phyloP scores from a whole-genome alignment of 2,329 filamentous ascomycete species.

The Pseudopithomyces maydicus region DNA sequence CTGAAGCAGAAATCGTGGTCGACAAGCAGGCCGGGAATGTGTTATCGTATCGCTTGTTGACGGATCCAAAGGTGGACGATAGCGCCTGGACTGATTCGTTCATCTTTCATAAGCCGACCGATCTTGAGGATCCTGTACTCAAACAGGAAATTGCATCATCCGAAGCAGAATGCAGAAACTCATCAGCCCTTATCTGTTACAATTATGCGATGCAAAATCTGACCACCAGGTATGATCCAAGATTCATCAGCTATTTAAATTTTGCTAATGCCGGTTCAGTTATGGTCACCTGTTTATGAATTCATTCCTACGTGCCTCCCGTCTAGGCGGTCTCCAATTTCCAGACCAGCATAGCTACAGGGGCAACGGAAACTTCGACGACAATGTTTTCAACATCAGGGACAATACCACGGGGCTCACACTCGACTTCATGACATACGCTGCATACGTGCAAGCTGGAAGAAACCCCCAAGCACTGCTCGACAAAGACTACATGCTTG shows the following conservation, averaged over 20 bases:
- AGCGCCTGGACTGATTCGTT: constrained; percentile 15
- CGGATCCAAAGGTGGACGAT: constrained; percentile 1
- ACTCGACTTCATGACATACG: constrained; percentile 35
- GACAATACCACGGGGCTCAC: constrained; percentile 27
- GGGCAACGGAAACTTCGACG: neutral
- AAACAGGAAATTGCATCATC: neutral
- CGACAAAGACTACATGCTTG: constrained; percentile 13
- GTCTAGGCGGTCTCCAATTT: neutral
- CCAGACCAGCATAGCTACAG: neutral
- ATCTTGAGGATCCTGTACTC: neutral
- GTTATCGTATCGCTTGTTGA: constrained; percentile 9
- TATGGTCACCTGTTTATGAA: constrained; percentile 19
- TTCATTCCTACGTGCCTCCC: constrained; percentile 13
- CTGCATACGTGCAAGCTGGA: constrained; percentile 26
- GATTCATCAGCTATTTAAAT: neutral
- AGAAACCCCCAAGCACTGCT: constrained; percentile 25
- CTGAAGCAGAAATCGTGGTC: constrained; percentile 13
- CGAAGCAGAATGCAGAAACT: neutral
- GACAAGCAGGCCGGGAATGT: constrained; percentile 10
- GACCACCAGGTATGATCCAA: constrained; percentile 11
- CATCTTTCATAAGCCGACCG: constrained; percentile 8
- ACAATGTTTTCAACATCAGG: constrained; percentile 31
- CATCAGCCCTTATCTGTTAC: neutral
- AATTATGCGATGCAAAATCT: constrained; percentile 5
- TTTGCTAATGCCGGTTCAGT: constrained; percentile 1